These are phyloP conservation scores for Eucalyptus regnans DNA, from an alignment of 345 rosid species.

Conservation along the genomic window DNA sequence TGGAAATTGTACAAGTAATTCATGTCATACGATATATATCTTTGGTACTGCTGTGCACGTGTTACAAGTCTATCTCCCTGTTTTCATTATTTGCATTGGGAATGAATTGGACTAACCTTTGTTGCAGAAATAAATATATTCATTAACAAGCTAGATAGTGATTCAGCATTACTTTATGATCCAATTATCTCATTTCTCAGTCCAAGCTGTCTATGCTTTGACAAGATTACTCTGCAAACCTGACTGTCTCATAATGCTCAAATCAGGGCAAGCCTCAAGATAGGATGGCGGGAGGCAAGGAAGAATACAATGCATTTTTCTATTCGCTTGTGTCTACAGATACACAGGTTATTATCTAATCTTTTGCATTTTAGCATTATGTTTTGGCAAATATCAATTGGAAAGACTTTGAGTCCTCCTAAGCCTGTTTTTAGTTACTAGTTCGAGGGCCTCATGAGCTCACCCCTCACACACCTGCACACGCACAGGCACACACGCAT, in stretches of 20 bases:
- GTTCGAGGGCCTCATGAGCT: neutral
- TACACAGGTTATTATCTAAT: constrained; percentile 50
- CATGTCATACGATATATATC: neutral
- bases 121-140: neutral
- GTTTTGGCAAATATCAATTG: neutral
- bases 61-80: neutral
- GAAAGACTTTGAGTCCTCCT: neutral
- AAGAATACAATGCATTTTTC: constrained; percentile 94
- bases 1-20: neutral
- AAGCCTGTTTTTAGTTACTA: neutral
- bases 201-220: neutral
- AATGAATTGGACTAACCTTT: neutral
- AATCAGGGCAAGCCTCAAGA: constrained; percentile 87
- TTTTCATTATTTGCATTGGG: neutral
- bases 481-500: neutral
- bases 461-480: neutral
- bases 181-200: neutral
- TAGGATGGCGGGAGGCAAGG: constrained; percentile 98
- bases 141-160: neutral
- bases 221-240: neutral
- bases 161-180: neutral
- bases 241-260: neutral
- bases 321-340: constrained; percentile 95
- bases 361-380: neutral
- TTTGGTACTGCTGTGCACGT: neutral